Percentiles rank a stretch among this genome's conserved stretches.
These are phyloP conservation scores for Arctium lappa DNA, from an alignment of 129 eudicot species.

Conservation along the genomic window DNA sequence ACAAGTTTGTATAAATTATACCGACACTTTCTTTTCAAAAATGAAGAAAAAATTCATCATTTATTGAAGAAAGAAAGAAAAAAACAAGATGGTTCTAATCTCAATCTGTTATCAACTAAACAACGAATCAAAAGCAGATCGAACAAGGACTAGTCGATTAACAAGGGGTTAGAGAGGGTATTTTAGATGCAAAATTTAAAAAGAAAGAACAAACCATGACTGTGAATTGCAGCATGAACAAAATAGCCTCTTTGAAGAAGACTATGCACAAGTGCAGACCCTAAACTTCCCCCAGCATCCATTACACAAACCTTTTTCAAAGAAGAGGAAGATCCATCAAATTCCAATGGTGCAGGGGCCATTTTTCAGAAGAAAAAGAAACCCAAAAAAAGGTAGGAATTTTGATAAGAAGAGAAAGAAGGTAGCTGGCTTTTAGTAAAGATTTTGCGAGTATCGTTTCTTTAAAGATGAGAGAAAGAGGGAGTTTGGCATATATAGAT, in stretches of 20 bases:
- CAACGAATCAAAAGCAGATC: background rate
- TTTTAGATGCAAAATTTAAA: background rate
- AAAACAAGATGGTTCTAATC: background rate
- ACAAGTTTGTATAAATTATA: too few species aligned
- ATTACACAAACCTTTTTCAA: conserved; percentile 62
- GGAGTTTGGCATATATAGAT: conserved; percentile 19
- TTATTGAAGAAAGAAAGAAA: background rate
- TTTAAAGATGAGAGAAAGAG: background rate
- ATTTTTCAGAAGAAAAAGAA: background rate
- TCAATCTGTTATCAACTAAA: background rate
- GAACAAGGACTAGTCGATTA: background rate
- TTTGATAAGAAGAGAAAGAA: background rate
- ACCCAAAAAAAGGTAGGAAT: background rate
- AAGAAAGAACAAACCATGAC: conserved; percentile 30
- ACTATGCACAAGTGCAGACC: conserved; percentile 55
- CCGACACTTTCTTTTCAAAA: background rate
- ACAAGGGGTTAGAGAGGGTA: background rate
- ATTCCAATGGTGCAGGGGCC: conserved; percentile 23
- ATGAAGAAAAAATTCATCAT: background rate
- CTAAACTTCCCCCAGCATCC: conserved; percentile 65
- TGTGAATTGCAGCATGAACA: conserved; percentile 67
- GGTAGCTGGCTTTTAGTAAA: background rate
- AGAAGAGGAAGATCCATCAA: conserved; percentile 31
- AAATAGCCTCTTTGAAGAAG: conserved; percentile 58
- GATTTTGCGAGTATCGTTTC: background rate